Evolutionary conservation across 169 alveolate genomes (phyloP).

Genomic region (Plasmodium gonderi): DNA sequence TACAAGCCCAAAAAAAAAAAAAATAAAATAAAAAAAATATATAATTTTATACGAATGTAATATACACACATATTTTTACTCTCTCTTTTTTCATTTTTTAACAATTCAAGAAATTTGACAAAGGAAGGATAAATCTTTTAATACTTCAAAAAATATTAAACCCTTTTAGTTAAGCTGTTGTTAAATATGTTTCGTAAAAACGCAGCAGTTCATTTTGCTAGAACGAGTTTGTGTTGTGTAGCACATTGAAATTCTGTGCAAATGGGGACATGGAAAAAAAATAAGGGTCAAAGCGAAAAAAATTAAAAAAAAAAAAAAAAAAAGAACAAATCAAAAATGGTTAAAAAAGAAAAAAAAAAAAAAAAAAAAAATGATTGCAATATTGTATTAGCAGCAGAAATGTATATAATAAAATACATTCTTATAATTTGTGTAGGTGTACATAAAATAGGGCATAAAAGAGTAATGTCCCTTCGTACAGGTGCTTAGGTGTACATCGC

Average conservation of each 20-base stretch:
- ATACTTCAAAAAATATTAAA: background rate
- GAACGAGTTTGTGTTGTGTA: too few relatives aligned
- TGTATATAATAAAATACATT: too few relatives aligned
- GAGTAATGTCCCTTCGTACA: background rate
- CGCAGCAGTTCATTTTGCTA: background rate
- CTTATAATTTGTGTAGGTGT: too few relatives aligned
- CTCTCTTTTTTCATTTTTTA: background rate
- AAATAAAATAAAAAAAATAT: too few relatives aligned
- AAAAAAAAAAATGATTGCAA: too few relatives aligned
- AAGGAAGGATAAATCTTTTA: background rate
- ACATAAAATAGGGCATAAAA: background rate
- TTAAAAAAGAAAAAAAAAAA: background rate
- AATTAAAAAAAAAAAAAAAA: background rate
- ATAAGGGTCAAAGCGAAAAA: background rate
- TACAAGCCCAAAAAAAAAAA: background rate
- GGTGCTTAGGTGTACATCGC: background rate
- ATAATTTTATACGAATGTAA: background rate
- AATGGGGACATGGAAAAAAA: background rate
- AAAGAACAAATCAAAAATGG: background rate
- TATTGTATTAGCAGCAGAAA: too few relatives aligned
- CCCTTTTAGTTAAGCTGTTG: background rate
- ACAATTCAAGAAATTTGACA: background rate
- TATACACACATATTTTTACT: background rate
- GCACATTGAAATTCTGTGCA: background rate
- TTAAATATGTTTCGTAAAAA: background rate